Evolutionary conservation across 1,284 basidiomycete genomes (phyloP), one percentile per base, ranked within the genome.

Genomic region (Binderoboletus segoi): DNA sequence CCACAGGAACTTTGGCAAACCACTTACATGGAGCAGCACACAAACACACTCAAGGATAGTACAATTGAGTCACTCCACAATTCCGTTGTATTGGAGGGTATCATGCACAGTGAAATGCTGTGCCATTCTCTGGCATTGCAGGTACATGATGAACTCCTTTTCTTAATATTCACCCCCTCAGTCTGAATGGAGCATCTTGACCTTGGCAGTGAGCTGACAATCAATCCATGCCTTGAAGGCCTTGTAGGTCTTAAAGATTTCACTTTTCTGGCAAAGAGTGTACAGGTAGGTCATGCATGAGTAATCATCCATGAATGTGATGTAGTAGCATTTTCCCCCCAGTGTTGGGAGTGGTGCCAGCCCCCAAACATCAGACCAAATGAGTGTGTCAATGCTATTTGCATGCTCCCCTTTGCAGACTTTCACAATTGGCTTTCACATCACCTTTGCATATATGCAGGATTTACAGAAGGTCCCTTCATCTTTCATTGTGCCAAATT

Each of bases 301-400:
- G 8, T 51, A 24, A 11, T 60, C 26, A 10, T 59, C 49, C 2
- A 32, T 59, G 13, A 60, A 60, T 0, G 44, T 54, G 3, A 47
- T 10, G 13, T 60, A 60, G 44, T 57, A 61, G 0, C 1, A 0
- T 0, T 4, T 8, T 0, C 35, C n/a, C 0, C 10, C 3, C 0
- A 49, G 52, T 0, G 16, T 55, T 1, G 3, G 3, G 0, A 54
- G 3, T 0, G 48, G 30, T 1, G 15, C 10, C 6, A 40, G 32
- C 4, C 33, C 40, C 46, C 50, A 57, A 7, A 55, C 3, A 2
- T 55, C 16, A 3, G 16, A 30, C 1, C 44, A 30, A 0, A 54
- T 3, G 0, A 43, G 16, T 8, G 38, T 13, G 3, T 35, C 13
- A 4, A 45, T 8, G 3, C 0, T 0, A 1, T 37, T 13, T 3